Conservation (phyloP, 2,329 filamentous ascomycete species). For the Diaporthe caulivora region DNA sequence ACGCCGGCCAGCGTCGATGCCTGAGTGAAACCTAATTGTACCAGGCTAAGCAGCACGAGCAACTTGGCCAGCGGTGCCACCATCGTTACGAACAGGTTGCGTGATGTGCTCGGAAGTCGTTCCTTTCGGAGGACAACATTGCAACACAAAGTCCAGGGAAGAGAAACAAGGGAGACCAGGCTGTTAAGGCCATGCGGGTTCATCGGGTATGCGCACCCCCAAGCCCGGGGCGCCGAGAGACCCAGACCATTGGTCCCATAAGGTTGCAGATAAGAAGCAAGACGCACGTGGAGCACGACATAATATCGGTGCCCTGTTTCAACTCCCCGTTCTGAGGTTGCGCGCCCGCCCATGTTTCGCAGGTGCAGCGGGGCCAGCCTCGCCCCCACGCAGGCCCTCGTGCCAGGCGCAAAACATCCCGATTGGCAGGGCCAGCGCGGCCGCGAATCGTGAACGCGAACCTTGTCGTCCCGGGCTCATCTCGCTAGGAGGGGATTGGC, state of each 20-base stretch:
- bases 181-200: not conserved
- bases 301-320: slow-evolving; percentile 22
- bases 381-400: not conserved
- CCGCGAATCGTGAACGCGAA: slow-evolving; percentile 22
- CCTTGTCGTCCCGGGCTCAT: slow-evolving; percentile 20
- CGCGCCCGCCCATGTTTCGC: slow-evolving; percentile 10
- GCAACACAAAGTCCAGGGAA: not conserved
- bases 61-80: slow-evolving; percentile 11
- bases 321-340: slow-evolving; percentile 1
- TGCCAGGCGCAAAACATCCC: not conserved
- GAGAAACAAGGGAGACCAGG: slow-evolving; percentile 17
- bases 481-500: slow-evolving; percentile 16
- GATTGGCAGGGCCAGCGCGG: not conserved
- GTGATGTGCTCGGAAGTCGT: slow-evolving; percentile 1
- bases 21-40: slow-evolving; percentile 19
- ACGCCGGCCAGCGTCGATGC: slow-evolving; percentile 9
- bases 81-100: slow-evolving; percentile 6
- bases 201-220: not conserved
- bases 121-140: slow-evolving; percentile 6
- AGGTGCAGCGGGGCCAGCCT: not conserved
- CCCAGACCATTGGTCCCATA: not conserved
- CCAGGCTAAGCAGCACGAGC: slow-evolving; percentile 15
- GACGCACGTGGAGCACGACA: slow-evolving; percentile 15
- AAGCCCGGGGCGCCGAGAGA: not conserved
- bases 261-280: slow-evolving; percentile 23